Evolutionary conservation across 2,329 filamentous ascomycete genomes (phyloP).

Genomic region (Nemania sp.): DNA sequence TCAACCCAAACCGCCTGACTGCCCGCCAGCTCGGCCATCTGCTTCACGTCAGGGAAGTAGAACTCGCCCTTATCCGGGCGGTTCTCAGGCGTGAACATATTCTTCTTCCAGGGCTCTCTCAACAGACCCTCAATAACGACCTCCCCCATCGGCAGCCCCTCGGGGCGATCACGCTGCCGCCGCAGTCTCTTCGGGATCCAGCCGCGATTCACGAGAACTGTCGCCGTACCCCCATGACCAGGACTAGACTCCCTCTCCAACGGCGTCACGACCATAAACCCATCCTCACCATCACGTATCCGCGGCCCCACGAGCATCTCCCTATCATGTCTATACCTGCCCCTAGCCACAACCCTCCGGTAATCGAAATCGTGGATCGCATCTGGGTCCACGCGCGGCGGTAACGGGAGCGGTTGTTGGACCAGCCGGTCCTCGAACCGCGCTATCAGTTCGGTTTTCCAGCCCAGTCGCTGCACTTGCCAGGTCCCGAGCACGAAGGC

Average conservation of each 20-base stretch:
- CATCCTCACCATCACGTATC: constrained; percentile 84
- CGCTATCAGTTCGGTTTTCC: constrained; percentile 92
- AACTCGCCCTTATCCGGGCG: constrained; percentile 81
- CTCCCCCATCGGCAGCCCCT: constrained; percentile 68
- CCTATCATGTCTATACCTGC: constrained; percentile 78
- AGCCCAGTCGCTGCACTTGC: constrained; percentile 90
- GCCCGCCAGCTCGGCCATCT: constrained; percentile 84
- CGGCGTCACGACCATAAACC: constrained; percentile 89
- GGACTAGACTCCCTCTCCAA: constrained; percentile 66
- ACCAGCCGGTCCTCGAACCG: constrained; percentile 90
- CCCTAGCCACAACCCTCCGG: constrained; percentile 75
- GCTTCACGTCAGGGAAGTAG: constrained; percentile 89
- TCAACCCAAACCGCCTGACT: constrained; percentile 94
- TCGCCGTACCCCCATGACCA: constrained; percentile 40
- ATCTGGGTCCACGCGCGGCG: constrained; percentile 77
- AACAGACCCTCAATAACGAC: constrained; percentile 83
- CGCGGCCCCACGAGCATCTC: constrained; percentile 97
- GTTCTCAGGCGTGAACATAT: constrained; percentile 95
- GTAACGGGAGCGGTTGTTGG: constrained; percentile 81
- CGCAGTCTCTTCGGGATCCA: constrained; percentile 84
- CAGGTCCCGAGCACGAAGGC: constrained; percentile 90
- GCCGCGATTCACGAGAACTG: constrained; percentile 84
- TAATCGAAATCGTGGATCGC: constrained; percentile 91
- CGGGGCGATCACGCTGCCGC: constrained; percentile 63
- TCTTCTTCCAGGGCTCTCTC: constrained; percentile 92